These are phyloP conservation scores for Cercophora samala DNA, from an alignment of 495 filamentous ascomycete genomes.

Conservation along the genomic window DNA sequence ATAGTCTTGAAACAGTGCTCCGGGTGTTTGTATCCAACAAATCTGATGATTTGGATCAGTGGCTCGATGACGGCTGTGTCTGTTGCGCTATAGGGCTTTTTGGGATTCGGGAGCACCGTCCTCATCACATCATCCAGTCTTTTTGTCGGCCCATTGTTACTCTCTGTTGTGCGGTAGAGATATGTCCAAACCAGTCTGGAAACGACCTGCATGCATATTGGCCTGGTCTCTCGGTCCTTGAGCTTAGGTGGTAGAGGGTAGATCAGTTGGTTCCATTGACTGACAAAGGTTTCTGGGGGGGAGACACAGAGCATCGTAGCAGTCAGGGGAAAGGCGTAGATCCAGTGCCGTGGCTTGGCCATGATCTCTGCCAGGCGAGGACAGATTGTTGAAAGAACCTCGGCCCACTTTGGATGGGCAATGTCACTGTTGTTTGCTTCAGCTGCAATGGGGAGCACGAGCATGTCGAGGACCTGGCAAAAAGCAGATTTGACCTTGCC, in stretches of 20 bases:
- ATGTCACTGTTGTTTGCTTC: slow-evolving; percentile 68
- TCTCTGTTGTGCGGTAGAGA: slow-evolving; percentile 76
- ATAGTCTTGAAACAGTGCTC: slow-evolving; percentile 89
- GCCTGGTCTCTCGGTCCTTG: slow-evolving; percentile 76
- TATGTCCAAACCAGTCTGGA: slow-evolving; percentile 96
- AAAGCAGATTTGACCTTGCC: slow-evolving; percentile 88
- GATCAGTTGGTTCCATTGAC: slow-evolving; percentile 81
- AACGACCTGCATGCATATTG: slow-evolving; percentile 81
- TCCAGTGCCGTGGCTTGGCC: slow-evolving; percentile 87
- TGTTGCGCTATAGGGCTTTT: slow-evolving; percentile 70
- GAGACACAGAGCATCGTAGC: slow-evolving; percentile 85
- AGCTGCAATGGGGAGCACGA: slow-evolving; percentile 84
- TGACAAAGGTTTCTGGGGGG: slow-evolving; percentile 72
- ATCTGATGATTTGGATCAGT: slow-evolving; percentile 85
- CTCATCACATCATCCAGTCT: slow-evolving; percentile 86
- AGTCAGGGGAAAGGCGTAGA: slow-evolving; percentile 78
- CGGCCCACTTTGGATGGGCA: slow-evolving; percentile 75
- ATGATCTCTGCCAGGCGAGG: slow-evolving; percentile 77
- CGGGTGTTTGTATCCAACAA: slow-evolving; percentile 90
- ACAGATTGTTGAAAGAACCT: slow-evolving; percentile 73
- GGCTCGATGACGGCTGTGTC: slow-evolving; percentile 83
- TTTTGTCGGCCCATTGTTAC: slow-evolving; percentile 58
- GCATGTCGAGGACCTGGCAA: slow-evolving; percentile 81
- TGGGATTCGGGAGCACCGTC: slow-evolving; percentile 73
- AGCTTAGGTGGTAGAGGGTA: slow-evolving; percentile 69